Conservation (phyloP, 495 filamentous ascomycete genomes). For the Penicillium nucicola region DNA sequence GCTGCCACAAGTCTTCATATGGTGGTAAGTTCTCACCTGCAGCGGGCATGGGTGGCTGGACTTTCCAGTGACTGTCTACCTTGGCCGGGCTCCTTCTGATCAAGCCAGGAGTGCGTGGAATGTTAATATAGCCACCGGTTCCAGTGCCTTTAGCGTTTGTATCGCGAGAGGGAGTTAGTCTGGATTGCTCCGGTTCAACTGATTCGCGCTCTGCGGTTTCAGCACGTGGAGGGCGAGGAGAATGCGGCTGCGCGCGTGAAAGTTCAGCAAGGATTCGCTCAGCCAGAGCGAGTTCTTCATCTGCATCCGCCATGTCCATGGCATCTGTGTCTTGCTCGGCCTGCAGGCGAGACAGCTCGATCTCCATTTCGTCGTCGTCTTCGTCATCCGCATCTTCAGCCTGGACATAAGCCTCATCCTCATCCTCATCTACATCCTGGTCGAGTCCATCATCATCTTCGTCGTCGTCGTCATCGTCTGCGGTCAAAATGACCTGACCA, state of each 20-base stretch:
- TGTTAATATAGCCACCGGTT: constrained; percentile 26
- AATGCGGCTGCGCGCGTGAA: constrained; percentile 6
- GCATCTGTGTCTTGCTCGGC: constrained; percentile 43
- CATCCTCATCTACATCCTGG: constrained; percentile 45
- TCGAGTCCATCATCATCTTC: constrained; percentile 45
- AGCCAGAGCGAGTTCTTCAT: constrained; percentile 58
- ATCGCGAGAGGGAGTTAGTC: constrained; percentile 4
- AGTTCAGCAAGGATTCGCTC: constrained; percentile 60
- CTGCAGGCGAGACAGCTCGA: constrained; percentile 19
- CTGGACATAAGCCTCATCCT: constrained; percentile 44
- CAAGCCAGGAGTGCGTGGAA: constrained; percentile 35
- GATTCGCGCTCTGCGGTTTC: constrained; percentile 53
- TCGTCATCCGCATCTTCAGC: constrained; percentile 46
- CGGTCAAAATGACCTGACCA: constrained; percentile 38
- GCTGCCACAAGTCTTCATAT: constrained; percentile 81
- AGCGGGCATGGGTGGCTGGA: constrained; percentile 63
- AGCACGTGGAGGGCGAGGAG: constrained; percentile 6
- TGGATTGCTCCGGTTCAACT: constrained; percentile 41
- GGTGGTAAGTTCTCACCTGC: constrained; percentile 55
- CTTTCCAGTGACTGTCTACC: constrained; percentile 80
- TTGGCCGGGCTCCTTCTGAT: constrained; percentile 34
- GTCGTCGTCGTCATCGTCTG: constrained; percentile 49
- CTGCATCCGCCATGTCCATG: constrained; percentile 38
- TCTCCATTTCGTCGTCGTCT: constrained; percentile 34
- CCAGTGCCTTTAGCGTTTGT: constrained; percentile 18